Base-by-base conservation (phyloP, 768 basidiomycete species). In the Goffeauzyma gilvescens region DNA sequence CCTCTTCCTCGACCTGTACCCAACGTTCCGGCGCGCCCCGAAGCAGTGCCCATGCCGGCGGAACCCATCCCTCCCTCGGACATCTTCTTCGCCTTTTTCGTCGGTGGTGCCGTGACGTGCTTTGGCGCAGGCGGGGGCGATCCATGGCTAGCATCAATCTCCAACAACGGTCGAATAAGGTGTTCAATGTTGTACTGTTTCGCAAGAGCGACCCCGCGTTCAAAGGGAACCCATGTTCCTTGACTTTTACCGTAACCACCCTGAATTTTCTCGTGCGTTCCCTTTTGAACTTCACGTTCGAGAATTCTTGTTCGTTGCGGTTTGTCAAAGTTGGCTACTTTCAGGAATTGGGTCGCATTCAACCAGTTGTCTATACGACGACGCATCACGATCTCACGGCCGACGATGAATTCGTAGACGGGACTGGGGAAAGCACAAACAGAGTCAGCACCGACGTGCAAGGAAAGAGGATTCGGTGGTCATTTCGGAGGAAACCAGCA, bases 181-280 rank as follows among this genome's bases (percentile, higher is more conserved):
- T 68, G 58, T 55, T 93, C 86, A 55, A 89, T 87, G 50, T 85
- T 82, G 65, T 95, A 96, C 62, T 95, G 87, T 55, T 75, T 82
- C 20, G 86, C 81, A 22, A 98, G 70, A 21, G 67, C 67, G 36
- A 96, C 66, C 2, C 90, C 89, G 44, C 87, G 73, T 38, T 90
- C 85, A 45, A 90, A 75, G 17, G 93, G 93, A 49, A 98, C 87
- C 93, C 93, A 98, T 18, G 93, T 98, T 12, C 93, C 93, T 71
- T 98, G 93, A 61, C 96, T 96, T 66, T 98, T 98, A 53, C 93
- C 93, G 64, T 96, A 98, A 2, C 93, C 93, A 18, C 93, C 93
- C 64, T 98, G 93, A 0, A 98, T 89, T 63, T 98, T 98, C 66
- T 96, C 90, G 64, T 98, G 93, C 54, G 86, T 83, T 21, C 89